Conservation (phyloP, 345 rosid genomes). For the Gossypium anomalum region DNA sequence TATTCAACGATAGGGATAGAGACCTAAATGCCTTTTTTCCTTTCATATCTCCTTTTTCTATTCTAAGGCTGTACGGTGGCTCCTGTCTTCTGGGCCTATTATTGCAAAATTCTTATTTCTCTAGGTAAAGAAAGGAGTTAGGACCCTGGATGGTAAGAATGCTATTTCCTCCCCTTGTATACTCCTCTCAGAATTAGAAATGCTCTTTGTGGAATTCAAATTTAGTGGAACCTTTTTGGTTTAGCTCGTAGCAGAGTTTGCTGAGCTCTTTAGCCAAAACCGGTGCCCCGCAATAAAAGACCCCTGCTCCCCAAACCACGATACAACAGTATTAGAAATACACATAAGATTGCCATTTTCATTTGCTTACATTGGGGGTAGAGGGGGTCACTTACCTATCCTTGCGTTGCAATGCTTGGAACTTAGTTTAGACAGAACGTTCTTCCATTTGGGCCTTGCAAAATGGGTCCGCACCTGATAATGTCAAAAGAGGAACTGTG, state of each 20-base stretch:
- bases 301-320: slow-evolving; percentile 49
- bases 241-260: slow-evolving; percentile 85
- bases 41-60: not conserved
- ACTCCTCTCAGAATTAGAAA: slow-evolving; percentile 59
- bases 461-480: slow-evolving; percentile 90
- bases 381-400: slow-evolving; percentile 62
- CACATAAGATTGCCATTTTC: not conserved
- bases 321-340: not conserved
- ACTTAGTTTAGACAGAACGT: slow-evolving; percentile 72
- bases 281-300: slow-evolving; percentile 93
- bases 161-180: no score
- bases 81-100: slow-evolving; percentile 19
- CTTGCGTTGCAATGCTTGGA: slow-evolving; percentile 86
- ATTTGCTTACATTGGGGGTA: slow-evolving; percentile 8
- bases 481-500: not conserved
- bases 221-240: slow-evolving; percentile 88
- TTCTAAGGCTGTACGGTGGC: slow-evolving; percentile 30
- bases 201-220: slow-evolving; percentile 98
- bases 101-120: slow-evolving; percentile 12
- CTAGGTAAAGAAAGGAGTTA: not conserved
- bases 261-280: slow-evolving; percentile 84
- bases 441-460: slow-evolving; percentile 96
- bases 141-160: not conserved
- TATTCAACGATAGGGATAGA: not conserved
- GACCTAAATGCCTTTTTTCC: not conserved